Evolutionary conservation across 2,329 filamentous ascomycete species (phyloP), one percentile per base, ranked within the genome.

Genomic region (Alternaria longipes): DNA sequence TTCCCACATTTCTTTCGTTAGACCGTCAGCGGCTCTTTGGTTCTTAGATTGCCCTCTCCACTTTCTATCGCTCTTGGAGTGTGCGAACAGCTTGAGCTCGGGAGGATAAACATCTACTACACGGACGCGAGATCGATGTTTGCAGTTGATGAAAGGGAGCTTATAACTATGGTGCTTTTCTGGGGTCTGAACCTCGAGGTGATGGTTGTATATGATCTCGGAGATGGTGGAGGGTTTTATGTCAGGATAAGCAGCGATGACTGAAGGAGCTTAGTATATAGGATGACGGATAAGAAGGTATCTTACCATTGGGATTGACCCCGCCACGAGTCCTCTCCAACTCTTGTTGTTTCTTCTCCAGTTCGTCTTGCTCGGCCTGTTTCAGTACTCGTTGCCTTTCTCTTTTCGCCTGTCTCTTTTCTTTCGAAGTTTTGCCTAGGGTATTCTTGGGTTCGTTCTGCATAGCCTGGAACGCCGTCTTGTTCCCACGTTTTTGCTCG

Each of bases 21-120:
- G 49, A 32, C 85, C 84, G 46, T 80, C 55, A 6, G 4, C 45
- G 1, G 40, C 36, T 8, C 45, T 41, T 46, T 57, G 85, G 28
- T 89, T 84, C 20, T 66, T 63, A 8, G 76, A 51, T 54, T 60
- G 57, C 30, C 62, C 50, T 51, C 72, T 72, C 66, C 77, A 79
- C 20, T 63, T 69, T 5, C 67, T 64, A 45, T 79, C 73, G 14
- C 67, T 68, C 82, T 82, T 30, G 76, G 42, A 82, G 70, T 74
- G 72, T 3, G 90, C 83, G 74, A 97, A 97, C 59, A 94, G 87
- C 64, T 89, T 85, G 1, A 97, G 80, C 1, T 84, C 83, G 3
- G 83, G 79, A 0, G 94, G 94, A 59, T 85, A 87, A 76, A 91
- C 97, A 79, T 97, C 92, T 36, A 97, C 85, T 2, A 97, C 89